These are phyloP conservation scores for Cyathus striatus DNA, from an alignment of 768 basidiomycete species.

Conservation along the genomic window DNA sequence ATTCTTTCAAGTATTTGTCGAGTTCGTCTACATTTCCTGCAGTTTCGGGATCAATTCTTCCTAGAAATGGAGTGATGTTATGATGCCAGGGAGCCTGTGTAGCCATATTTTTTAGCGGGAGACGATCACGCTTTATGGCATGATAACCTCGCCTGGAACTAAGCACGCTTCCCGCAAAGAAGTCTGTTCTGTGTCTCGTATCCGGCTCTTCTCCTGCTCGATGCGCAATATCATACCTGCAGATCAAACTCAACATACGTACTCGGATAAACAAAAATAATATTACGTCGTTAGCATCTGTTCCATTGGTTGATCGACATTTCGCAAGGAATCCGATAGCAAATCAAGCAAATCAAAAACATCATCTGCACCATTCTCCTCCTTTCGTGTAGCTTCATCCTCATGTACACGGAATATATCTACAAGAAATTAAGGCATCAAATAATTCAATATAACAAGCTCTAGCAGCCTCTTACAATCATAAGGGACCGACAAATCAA, in stretches of 20 bases:
- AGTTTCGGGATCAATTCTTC: conserved; percentile 32
- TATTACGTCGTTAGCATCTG: conserved; percentile 59
- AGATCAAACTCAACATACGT: not conserved
- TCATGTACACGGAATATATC: conserved; percentile 31
- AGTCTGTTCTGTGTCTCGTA: conserved; percentile 43
- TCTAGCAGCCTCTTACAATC: conserved; percentile 38
- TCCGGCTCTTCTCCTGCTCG: conserved; percentile 44
- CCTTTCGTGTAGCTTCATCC: conserved; percentile 15
- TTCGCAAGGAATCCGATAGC: conserved; percentile 54
- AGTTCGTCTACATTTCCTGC: conserved; percentile 26
- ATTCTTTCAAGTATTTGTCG: conserved; percentile 32
- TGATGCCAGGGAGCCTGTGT: conserved; percentile 49
- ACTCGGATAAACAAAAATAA: not conserved
- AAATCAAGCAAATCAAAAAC: conserved; percentile 46
- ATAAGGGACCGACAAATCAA: conserved; percentile 50
- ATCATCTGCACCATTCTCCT: conserved; percentile 31
- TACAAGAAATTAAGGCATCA: no score
- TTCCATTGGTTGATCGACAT: conserved; percentile 39
- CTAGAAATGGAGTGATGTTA: conserved; percentile 42
- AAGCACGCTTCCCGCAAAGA: conserved; percentile 50
- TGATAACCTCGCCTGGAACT: conserved; percentile 49
- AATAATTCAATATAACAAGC: not conserved
- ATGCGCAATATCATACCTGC: conserved; percentile 61
- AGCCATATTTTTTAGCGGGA: conserved; percentile 32
- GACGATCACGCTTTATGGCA: conserved; percentile 42